Evolutionary conservation across 352 stramenopile genomes (phyloP).

Genomic region (Globisporangium nagaii): DNA sequence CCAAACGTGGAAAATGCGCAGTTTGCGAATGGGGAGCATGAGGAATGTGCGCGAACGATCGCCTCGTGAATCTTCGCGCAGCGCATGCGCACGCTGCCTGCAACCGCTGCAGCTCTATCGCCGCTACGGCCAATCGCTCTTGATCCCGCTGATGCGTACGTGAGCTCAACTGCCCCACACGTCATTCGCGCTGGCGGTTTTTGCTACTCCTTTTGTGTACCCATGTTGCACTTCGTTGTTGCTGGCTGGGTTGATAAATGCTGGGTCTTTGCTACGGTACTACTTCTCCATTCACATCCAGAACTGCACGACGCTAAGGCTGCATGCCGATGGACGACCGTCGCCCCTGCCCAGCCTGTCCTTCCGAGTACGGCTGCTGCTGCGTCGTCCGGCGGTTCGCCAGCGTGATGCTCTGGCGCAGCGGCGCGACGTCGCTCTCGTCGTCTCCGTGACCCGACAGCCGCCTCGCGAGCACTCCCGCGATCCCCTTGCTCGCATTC

Average conservation of each 20-base stretch:
- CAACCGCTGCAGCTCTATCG: too few relatives aligned
- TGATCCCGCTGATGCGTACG: too few relatives aligned
- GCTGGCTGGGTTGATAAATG: not conserved
- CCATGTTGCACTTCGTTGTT: not conserved
- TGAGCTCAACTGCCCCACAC: too few relatives aligned
- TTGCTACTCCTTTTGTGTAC: not conserved
- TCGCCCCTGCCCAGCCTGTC: not conserved
- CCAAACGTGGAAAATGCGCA: too few relatives aligned
- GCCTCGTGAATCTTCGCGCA: too few relatives aligned
- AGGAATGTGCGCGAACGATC: too few relatives aligned
- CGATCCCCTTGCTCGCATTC: slow-evolving; percentile 2
- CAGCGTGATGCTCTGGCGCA: not conserved
- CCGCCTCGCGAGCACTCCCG: not conserved
- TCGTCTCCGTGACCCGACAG: slow-evolving; percentile 1
- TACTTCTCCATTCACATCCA: too few relatives aligned
- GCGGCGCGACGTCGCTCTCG: slow-evolving; percentile 1
- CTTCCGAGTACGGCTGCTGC: slow-evolving; percentile 7
- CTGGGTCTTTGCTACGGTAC: too few relatives aligned
- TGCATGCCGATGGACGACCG: not conserved
- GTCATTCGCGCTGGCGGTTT: not conserved
- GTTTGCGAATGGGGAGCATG: too few relatives aligned
- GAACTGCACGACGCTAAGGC: not conserved
- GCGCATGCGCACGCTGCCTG: too few relatives aligned
- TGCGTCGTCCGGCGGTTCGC: not conserved
- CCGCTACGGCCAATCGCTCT: too few relatives aligned